Evolutionary conservation across 2,329 filamentous ascomycete species (phyloP).

Genomic region (Sodiomyces alkalinus): DNA sequence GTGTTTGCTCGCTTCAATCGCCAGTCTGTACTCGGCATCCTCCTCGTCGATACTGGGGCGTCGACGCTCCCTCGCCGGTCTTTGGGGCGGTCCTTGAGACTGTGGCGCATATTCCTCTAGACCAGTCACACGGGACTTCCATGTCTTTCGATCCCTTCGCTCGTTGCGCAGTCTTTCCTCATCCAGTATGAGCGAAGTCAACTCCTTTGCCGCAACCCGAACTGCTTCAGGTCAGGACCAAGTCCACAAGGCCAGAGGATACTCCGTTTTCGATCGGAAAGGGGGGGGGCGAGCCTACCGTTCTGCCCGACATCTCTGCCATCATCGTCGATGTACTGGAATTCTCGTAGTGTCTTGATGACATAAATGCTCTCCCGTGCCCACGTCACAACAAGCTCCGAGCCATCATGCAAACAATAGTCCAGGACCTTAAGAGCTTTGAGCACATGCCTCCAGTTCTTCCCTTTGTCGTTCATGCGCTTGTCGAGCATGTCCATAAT

Average conservation of each 20-base stretch:
- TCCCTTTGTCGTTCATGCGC: conserved; percentile 95
- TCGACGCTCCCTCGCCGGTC: conserved; percentile 29
- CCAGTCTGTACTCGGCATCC: conserved; percentile 78
- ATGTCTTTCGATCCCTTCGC: conserved; percentile 78
- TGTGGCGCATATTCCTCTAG: conserved; percentile 62
- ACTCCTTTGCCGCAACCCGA: conserved; percentile 86
- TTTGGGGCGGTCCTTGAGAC: conserved; percentile 19
- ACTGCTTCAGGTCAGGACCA: conserved; percentile 36
- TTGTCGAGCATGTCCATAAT: conserved; percentile 99
- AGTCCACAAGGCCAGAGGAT: background rate
- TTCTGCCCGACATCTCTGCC: conserved; percentile 92
- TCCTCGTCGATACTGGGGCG: conserved; percentile 55
- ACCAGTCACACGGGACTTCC: conserved; percentile 92
- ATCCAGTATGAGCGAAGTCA: conserved; percentile 81
- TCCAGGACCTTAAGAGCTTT: conserved; percentile 97
- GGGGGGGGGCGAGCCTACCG: conserved; percentile 39
- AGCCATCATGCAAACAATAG: conserved; percentile 95
- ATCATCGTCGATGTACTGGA: conserved; percentile 92
- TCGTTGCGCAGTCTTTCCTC: conserved; percentile 86
- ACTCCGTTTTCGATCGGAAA: background rate
- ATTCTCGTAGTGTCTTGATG: conserved; percentile 95
- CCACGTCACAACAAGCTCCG: conserved; percentile 93
- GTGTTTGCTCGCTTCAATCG: conserved; percentile 86
- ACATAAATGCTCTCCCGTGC: conserved; percentile 96
- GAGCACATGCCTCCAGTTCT: conserved; percentile 97